Base-by-base conservation (phyloP, 1,139 yeast genomes). In the Saccharomyces hybrid region DNA sequence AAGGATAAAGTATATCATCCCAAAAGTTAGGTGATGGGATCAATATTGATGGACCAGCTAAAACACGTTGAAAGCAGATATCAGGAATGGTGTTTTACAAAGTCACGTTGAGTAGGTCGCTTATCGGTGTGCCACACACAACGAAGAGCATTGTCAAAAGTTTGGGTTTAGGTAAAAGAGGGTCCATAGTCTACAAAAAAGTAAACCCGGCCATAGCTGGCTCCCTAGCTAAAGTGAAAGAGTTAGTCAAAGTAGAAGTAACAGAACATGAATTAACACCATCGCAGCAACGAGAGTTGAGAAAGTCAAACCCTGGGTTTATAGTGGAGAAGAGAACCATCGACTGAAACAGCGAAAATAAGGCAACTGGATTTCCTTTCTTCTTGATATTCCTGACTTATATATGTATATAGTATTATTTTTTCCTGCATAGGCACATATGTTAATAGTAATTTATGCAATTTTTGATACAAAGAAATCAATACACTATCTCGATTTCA, bases 141-240 rank as follows among this genome's bases (percentile, higher is more conserved):
- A 78, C 80, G 54, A 81, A 85, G 60, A 80, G 80, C 58, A 83
- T 90, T 26, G 81, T 89, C 49, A 73, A 77, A 56, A 80, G 89
- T 3, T 76, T 93, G 58, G 98, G 98, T 0, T 81, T 93, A 56
- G 79, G 77, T 55, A 84, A 79, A 65, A 82, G 95, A 64, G 87
- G 90, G 55, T 84, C 85, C 49, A 80, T 84, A 1, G 84, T 83
- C 5, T 91, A 85, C 72, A 90, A 84, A 64, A 74, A 75, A 51
- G 90, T 88, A 9, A 78, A 85, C 26, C 90, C 95, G 23, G 80
- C 85, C 44, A 80, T 86, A 55, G 97, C 98, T 5, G 96, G 96
- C 68, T 84, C 85, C 74, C 78, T 93, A 56, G 82, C 89, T 51
- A 77, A 80, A 57, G 88, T 93, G 54, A 93, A 93, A 71, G 98